Conservation (phyloP, 768 basidiomycete genomes). For the Collybia mongolica region DNA sequence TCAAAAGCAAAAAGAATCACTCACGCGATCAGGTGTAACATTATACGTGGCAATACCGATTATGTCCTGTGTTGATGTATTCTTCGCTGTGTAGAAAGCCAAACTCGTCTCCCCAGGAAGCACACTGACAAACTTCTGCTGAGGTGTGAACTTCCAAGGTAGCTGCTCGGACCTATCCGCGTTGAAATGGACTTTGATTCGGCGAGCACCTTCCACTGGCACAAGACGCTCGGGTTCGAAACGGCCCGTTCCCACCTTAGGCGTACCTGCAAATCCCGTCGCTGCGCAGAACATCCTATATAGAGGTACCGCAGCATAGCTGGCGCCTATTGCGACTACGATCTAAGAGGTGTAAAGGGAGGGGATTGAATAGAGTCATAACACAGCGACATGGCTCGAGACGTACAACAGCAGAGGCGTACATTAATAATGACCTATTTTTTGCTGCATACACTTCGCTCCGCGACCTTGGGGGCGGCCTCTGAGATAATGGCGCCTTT, state of each 20-base stretch:
- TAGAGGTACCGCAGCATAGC: conserved; percentile 97
- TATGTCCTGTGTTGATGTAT: conserved; percentile 79
- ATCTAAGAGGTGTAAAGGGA: conserved; percentile 46
- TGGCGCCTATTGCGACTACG: conserved; percentile 72
- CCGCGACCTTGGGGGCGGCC: conserved; percentile 18
- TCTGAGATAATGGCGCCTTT: conserved; percentile 4
- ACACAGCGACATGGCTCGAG: background rate
- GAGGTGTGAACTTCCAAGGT: conserved; percentile 91
- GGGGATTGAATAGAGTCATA: background rate
- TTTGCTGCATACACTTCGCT: conserved; percentile 46
- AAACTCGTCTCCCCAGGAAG: conserved; percentile 94
- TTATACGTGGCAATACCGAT: conserved; percentile 99
- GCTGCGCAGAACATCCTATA: conserved; percentile 99
- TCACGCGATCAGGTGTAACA: conserved; percentile 94
- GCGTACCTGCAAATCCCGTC: conserved; percentile 95
- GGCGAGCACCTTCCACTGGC: conserved; percentile 61
- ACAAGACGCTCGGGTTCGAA: conserved; percentile 86
- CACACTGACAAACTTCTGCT: conserved; percentile 87
- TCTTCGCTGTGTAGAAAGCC: conserved; percentile 95
- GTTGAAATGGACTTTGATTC: conserved; percentile 95
- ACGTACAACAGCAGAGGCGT: conserved; percentile 78
- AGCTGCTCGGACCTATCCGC: conserved; percentile 87
- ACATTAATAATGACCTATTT: conserved; percentile 81
- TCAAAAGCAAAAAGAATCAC: conserved; percentile 17
- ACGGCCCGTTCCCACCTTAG: conserved; percentile 81